Conservation (phyloP, 2,329 filamentous ascomycete species). For the Botrytis elliptica region DNA sequence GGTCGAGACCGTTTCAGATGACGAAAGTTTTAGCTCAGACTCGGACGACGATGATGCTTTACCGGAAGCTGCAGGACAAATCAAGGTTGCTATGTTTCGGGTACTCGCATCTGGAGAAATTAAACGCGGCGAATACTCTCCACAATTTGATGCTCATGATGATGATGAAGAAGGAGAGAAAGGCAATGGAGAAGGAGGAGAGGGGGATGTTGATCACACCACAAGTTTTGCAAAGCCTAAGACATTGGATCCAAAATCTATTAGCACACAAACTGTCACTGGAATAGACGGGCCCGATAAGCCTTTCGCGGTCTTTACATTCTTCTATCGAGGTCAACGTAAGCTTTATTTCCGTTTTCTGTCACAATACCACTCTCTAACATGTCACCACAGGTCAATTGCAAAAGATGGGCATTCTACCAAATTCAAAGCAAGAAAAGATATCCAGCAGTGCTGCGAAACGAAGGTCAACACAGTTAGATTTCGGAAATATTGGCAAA, state of each 20-base stretch:
- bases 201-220: constrained; percentile 91
- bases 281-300: constrained; percentile 95
- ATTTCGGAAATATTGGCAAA: constrained; percentile 81
- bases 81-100: constrained; percentile 95
- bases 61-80: constrained; percentile 92
- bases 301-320: constrained; percentile 95
- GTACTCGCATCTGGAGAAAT: constrained; percentile 95
- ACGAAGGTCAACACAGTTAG: constrained; percentile 76
- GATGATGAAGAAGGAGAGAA: constrained; percentile 63
- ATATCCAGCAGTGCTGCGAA: constrained; percentile 63
- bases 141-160: constrained; percentile 95
- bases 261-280: constrained; percentile 98
- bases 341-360: constrained; percentile 45
- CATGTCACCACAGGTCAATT: constrained; percentile 67
- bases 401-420: constrained; percentile 90
- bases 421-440: constrained; percentile 61
- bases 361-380: constrained; percentile 25
- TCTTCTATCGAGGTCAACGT: constrained; percentile 96
- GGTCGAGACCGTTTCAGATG: constrained; percentile 64
- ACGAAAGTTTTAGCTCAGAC: constrained; percentile 70
- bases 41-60: constrained; percentile 75
- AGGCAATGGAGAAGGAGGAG: constrained; percentile 49
- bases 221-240: constrained; percentile 98
- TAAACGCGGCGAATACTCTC: constrained; percentile 96
- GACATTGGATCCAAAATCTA: constrained; percentile 91